Conservation (phyloP, 1,284 basidiomycete species). For the Ganoderma lingzhi region DNA sequence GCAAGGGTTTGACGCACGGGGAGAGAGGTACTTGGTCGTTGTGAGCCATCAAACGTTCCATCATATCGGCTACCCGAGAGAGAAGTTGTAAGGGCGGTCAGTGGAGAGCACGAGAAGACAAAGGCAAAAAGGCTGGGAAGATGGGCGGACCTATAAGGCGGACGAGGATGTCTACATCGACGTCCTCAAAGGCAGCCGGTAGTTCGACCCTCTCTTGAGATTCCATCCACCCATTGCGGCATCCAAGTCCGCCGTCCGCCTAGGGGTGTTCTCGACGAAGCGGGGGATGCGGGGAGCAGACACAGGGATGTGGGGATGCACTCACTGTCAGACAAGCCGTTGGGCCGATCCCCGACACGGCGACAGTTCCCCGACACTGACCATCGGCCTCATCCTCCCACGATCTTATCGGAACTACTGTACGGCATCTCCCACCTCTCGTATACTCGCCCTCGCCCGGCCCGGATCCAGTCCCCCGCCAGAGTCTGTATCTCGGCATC, state of each 20-base stretch:
- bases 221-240: constrained; percentile 84
- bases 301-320: constrained; percentile 1
- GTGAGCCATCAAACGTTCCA: constrained; percentile 89
- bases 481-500: constrained; percentile 29
- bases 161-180: constrained; percentile 82
- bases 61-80: constrained; percentile 81
- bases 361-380: not conserved
- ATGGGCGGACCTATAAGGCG: constrained; percentile 79
- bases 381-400: not conserved
- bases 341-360: not conserved
- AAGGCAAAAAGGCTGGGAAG: constrained; percentile 12
- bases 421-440: too few species aligned
- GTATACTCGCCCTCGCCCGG: not conserved
- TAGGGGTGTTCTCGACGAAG: constrained; percentile 33
- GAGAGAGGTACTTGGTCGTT: constrained; percentile 92
- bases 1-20: constrained; percentile 60
- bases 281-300: constrained; percentile 14
- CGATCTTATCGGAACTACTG: not conserved
- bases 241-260: constrained; percentile 41
- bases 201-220: constrained; percentile 76
- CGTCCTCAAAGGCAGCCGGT: constrained; percentile 78
- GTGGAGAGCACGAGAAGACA: constrained; percentile 13
- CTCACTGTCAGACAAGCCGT: not conserved
- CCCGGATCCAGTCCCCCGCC: constrained; percentile 14
- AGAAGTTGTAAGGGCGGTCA: constrained; percentile 18